Evolutionary conservation across 352 stramenopile species (phyloP).

Genomic region (Phytophthora megakarya): DNA sequence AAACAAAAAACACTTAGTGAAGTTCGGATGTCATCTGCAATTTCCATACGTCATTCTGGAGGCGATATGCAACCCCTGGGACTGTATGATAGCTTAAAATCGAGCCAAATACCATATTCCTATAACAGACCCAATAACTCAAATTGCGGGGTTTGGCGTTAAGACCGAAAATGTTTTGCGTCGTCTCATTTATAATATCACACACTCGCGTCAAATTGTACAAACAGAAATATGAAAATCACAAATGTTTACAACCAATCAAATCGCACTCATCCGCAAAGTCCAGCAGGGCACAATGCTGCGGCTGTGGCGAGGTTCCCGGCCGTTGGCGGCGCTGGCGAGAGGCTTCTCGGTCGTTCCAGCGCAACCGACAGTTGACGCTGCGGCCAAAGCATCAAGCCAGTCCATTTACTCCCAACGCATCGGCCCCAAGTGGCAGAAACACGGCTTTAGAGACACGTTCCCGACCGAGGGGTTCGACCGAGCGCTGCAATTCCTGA

Average conservation of each 20-base stretch:
- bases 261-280: neutral
- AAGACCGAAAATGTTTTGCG: too few relatives aligned
- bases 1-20: too few relatives aligned
- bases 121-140: too few relatives aligned
- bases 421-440: constrained; percentile 39
- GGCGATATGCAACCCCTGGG: too few relatives aligned
- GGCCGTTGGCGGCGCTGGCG: constrained; percentile 6
- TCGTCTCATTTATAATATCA: too few relatives aligned
- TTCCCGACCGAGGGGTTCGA: constrained; percentile 36
- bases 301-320: neutral
- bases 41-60: too few relatives aligned
- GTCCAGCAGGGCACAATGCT: neutral
- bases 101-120: too few relatives aligned
- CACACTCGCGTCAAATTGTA: too few relatives aligned
- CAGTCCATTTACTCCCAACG: constrained; percentile 32
- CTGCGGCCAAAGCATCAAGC: neutral
- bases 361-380: neutral
- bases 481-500: constrained; percentile 35
- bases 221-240: neutral
- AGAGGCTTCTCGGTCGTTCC: constrained; percentile 2
- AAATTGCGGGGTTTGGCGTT: too few relatives aligned
- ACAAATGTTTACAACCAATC: neutral
- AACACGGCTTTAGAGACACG: neutral
- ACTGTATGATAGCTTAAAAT: too few relatives aligned
- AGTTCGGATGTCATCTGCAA: too few relatives aligned